phyloP scores from a whole-genome alignment of 2,329 filamentous ascomycete genomes.

The Beauveria sp. region DNA sequence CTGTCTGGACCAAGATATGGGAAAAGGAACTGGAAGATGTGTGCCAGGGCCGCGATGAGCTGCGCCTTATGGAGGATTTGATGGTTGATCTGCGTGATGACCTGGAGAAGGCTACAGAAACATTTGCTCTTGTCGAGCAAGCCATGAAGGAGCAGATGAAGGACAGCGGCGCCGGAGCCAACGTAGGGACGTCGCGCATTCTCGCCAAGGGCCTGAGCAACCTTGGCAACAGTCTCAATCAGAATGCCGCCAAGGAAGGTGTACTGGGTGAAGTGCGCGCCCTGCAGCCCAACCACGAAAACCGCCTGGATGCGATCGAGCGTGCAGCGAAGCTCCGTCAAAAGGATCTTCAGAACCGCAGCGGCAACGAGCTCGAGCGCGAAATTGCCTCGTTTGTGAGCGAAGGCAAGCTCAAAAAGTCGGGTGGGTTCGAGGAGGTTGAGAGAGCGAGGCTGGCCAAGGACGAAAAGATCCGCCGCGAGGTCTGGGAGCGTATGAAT shows the following conservation, averaged over 20 bases:
- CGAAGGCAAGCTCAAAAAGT: constrained; percentile 91
- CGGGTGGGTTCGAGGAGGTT: constrained; percentile 87
- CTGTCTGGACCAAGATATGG: constrained; percentile 98
- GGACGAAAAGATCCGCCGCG: constrained; percentile 77
- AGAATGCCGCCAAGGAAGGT: constrained; percentile 77
- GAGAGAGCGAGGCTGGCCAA: constrained; percentile 77
- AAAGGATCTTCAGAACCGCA: constrained; percentile 74
- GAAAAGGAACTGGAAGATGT: constrained; percentile 95
- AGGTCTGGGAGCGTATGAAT: constrained; percentile 65
- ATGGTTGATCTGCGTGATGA: constrained; percentile 89
- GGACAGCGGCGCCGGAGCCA: constrained; percentile 49
- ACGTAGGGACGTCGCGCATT: constrained; percentile 44
- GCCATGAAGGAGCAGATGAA: constrained; percentile 98
- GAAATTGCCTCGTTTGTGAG: constrained; percentile 81
- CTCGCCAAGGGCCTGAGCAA: constrained; percentile 48
- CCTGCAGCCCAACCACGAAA: constrained; percentile 88
- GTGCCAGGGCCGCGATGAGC: constrained; percentile 88
- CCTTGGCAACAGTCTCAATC: constrained; percentile 55
- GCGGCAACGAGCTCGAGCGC: constrained; percentile 69
- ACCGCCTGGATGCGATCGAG: constrained; percentile 89
- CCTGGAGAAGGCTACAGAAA: constrained; percentile 87
- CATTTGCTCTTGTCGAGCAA: constrained; percentile 91
- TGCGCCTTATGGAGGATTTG: constrained; percentile 94
- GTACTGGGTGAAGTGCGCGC: constrained; percentile 90
- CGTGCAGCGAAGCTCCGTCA: constrained; percentile 88